Percentiles rank a stretch among this genome's conserved stretches.
phyloP scores from a whole-genome alignment of 2,329 filamentous ascomycete species.

The Nemania diffusa region DNA sequence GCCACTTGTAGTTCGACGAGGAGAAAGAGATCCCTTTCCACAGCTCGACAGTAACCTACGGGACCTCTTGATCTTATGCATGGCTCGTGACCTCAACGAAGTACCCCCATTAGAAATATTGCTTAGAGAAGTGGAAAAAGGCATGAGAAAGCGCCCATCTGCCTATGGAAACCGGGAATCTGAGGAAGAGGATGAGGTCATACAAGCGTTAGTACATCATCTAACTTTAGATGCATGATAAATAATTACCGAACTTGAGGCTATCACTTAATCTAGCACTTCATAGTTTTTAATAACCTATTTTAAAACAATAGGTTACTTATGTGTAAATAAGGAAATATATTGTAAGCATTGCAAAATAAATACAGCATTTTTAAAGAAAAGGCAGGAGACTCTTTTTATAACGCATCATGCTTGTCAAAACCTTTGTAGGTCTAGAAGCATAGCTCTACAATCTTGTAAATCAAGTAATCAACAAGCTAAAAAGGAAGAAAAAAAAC shows the following conservation, averaged over 20 bases:
- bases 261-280: too few relatives aligned
- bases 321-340: too few relatives aligned
- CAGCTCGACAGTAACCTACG: neutral
- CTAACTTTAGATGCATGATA: neutral
- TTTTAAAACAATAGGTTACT: too few relatives aligned
- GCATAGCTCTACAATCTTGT: too few relatives aligned
- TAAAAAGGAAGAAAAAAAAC: constrained; percentile 2
- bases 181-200: neutral
- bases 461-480: too few relatives aligned
- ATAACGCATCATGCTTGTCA: too few relatives aligned
- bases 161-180: neutral
- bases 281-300: too few relatives aligned
- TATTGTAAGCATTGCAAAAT: too few relatives aligned
- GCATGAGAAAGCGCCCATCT: neutral
- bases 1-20: neutral
- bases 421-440: too few relatives aligned
- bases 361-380: too few relatives aligned
- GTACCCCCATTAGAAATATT: neutral
- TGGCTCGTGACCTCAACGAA: neutral
- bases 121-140: neutral
- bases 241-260: too few relatives aligned
- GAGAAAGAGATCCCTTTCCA: neutral
- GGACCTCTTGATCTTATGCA: neutral
- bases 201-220: neutral
- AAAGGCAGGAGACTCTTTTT: too few relatives aligned